Evolutionary conservation across 78 protist genomes (phyloP).

Genomic region (Emiliania huxleyi): DNA sequence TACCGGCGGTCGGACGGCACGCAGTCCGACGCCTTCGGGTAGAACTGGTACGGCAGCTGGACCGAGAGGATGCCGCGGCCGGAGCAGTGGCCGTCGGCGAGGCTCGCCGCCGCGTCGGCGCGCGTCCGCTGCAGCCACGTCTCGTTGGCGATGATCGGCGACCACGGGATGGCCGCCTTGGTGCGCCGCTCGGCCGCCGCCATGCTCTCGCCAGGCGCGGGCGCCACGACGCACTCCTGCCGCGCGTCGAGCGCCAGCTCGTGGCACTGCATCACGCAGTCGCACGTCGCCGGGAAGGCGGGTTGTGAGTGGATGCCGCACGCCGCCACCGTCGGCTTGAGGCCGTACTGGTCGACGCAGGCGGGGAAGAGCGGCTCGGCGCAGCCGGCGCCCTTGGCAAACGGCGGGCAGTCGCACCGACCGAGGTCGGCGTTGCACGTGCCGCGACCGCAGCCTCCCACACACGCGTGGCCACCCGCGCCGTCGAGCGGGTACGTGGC

Average conservation of each 20-base stretch:
- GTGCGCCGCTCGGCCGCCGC: not conserved
- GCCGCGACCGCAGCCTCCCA: not conserved
- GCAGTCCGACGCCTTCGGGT: not conserved
- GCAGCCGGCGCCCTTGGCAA: not conserved
- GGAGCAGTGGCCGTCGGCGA: not conserved
- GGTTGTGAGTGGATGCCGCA: not conserved
- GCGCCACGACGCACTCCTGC: not conserved
- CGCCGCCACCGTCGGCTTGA: not conserved
- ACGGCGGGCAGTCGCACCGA: not conserved
- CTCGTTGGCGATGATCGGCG: not conserved
- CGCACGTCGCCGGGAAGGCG: not conserved
- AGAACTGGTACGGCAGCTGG: not conserved
- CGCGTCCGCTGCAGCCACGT: not conserved
- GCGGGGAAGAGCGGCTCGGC: conserved; percentile 1
- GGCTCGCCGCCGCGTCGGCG: not conserved
- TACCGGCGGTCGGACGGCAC: not conserved
- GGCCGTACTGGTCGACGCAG: not conserved
- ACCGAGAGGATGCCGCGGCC: not conserved
- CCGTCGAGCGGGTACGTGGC: too few relatives aligned
- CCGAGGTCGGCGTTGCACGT: not conserved
- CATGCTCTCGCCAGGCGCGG: not conserved
- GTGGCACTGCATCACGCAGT: not conserved
- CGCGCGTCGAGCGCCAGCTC: not conserved
- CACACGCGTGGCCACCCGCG: not conserved
- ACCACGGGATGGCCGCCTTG: not conserved